These are phyloP conservation scores for Penicillium maclennaniae DNA, from an alignment of 495 filamentous ascomycete species.

Conservation along the genomic window DNA sequence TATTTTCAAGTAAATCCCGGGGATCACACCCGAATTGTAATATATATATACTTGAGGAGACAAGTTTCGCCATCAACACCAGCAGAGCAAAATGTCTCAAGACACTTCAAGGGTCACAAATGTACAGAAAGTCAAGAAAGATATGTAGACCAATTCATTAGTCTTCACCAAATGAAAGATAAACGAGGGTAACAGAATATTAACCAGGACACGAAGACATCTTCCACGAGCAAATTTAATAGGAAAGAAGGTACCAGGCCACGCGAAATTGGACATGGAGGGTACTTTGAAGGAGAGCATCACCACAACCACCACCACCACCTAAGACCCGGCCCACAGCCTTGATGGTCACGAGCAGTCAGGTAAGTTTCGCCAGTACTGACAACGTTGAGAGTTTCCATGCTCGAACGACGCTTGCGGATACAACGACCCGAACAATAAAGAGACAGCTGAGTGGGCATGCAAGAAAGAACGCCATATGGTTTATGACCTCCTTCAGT, in stretches of 20 bases:
- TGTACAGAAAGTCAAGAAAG: not conserved
- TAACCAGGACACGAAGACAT: not conserved
- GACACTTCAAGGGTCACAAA: not conserved
- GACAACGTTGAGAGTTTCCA: conserved; percentile 10
- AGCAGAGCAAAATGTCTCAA: not conserved
- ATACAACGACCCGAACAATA: conserved; percentile 12
- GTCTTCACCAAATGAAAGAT: not conserved
- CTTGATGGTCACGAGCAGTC: conserved; percentile 17
- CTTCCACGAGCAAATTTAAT: not conserved
- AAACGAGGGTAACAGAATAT: not conserved
- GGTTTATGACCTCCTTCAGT: not conserved
- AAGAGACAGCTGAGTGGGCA: conserved; percentile 14
- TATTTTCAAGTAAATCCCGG: too few species aligned
- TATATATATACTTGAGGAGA: not conserved
- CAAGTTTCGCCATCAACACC: not conserved
- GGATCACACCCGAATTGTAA: not conserved
- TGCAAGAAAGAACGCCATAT: conserved; percentile 5
- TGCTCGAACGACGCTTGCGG: not conserved
- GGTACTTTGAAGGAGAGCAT: not conserved
- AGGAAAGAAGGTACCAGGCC: not conserved
- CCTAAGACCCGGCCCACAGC: not conserved
- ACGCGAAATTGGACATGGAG: not conserved
- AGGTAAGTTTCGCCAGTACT: conserved; percentile 28
- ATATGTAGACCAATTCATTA: not conserved
- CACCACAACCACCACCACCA: too few species aligned